Base-by-base conservation (phyloP, 2,329 filamentous ascomycete genomes). In the Tolypocladium album region DNA sequence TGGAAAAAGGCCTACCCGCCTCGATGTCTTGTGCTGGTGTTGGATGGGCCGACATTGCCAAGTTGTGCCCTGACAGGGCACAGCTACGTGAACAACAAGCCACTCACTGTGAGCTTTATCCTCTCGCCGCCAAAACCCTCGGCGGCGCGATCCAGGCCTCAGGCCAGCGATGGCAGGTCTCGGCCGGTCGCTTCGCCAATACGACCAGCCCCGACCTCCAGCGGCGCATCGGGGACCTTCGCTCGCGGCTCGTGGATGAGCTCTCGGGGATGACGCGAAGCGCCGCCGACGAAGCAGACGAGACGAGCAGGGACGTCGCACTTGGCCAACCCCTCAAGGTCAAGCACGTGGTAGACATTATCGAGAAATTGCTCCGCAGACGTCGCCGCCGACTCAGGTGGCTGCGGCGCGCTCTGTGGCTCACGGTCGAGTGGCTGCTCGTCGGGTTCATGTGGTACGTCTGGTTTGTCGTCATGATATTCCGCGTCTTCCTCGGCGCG, bases 381-480 rank as follows among this genome's bases (percentile, higher is more conserved):
- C 80, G 91, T 58, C 80, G 85, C 17, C 74, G 85, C 38, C 75
- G 84, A 60, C 85, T 94, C 68, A 80, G 90, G 59, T 92, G 90
- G 85, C 74, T 92, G 31, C 80, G 90, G 45, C 80, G 89, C 17
- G 84, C 86, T 0, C 87, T 90, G 17, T 97, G 92, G 82, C 85
- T 92, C 59, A 75, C 88, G 24, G 83, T 97, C 20, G 93, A 97
- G 77, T 97, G 92, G 91, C 77, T 85, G 57, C 81, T 97, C 22
- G 85, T 97, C 45, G 89, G 89, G 4, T 83, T 95, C 66, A 90
- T 97, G 86, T 97, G 94, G 92, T 91, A 88, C 74, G 87, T 95
- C 20, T 97, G 93, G 92, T 84, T 95, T 61, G 78, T 96, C 40
- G 92, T 97, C 31, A 89, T 92, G 71, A 78, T 93, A 31, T 78